phyloP scores from a whole-genome alignment of 768 basidiomycete species.

The Podaxis sp. region DNA sequence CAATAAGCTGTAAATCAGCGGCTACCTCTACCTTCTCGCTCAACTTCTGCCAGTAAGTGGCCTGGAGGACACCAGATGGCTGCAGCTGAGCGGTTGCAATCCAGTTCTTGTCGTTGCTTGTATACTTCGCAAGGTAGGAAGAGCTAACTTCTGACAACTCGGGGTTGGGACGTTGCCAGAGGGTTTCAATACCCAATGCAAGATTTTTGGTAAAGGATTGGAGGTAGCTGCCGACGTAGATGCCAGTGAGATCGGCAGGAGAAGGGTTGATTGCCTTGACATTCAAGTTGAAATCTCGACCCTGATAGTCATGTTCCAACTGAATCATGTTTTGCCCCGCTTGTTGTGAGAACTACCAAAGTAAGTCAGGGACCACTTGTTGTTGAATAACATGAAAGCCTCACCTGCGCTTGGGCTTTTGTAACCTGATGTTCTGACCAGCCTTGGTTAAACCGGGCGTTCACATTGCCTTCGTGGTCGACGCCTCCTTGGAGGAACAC shows the following conservation, averaged over 20 bases:
- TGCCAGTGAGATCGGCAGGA: conserved; percentile 82
- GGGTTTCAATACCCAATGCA: conserved; percentile 81
- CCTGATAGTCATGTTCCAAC: conserved; percentile 91
- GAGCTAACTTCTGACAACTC: conserved; percentile 67
- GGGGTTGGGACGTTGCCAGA: conserved; percentile 79
- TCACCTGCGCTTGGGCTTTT: conserved; percentile 86
- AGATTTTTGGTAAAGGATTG: conserved; percentile 91
- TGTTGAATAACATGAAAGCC: conserved; percentile 19
- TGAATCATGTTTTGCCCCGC: conserved; percentile 88
- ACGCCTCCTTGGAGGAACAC: conserved; percentile 90
- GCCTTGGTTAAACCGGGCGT: conserved; percentile 84
- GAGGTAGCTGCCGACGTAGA: conserved; percentile 88
- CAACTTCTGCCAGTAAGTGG: conserved; percentile 96
- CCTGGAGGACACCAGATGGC: conserved; percentile 76
- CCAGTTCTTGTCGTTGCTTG: conserved; percentile 72
- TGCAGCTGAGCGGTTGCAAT: conserved; percentile 92
- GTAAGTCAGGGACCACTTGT: conserved; percentile 2
- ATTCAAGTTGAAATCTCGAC: conserved; percentile 83
- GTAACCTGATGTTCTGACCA: conserved; percentile 78
- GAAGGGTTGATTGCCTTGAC: conserved; percentile 90
- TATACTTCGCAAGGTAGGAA: conserved; percentile 82
- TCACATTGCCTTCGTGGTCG: conserved; percentile 91
- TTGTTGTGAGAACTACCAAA: conserved; percentile 66
- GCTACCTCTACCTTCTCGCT: conserved; percentile 97
- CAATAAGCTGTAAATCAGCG: conserved; percentile 84